Percentiles rank a stretch among this genome's conserved stretches.
Conservation (phyloP, 805 yeast species). For the Sugiyamaella boreocaroliniensis region DNA sequence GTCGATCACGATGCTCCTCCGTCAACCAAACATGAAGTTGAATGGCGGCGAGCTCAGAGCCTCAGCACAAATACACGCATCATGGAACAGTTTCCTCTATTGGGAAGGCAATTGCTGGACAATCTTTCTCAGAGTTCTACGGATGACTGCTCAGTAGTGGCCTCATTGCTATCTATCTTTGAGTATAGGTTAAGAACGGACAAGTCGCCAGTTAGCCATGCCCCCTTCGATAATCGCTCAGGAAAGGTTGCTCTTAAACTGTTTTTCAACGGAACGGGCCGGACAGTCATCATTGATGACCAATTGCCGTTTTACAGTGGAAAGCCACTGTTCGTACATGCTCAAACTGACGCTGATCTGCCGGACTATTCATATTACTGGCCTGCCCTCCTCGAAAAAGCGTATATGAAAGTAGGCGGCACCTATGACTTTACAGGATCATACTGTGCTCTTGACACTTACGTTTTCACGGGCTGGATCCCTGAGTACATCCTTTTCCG, state of each 20-base stretch:
- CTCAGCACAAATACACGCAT: slow-evolving; percentile 6
- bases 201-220: slow-evolving; percentile 14
- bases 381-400: slow-evolving; percentile 77
- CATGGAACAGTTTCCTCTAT: slow-evolving; percentile 3
- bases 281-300: slow-evolving; percentile 45
- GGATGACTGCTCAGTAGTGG: slow-evolving; percentile 73
- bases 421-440: slow-evolving; percentile 69
- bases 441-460: slow-evolving; percentile 66
- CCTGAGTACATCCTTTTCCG: slow-evolving; percentile 49
- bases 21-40: slow-evolving; percentile 11
- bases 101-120: neutral
- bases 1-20: slow-evolving; percentile 17
- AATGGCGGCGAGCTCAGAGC: slow-evolving; percentile 20
- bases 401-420: slow-evolving; percentile 54
- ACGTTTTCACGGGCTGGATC: slow-evolving; percentile 59
- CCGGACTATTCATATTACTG: slow-evolving; percentile 34
- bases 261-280: slow-evolving; percentile 45
- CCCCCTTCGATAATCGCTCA: slow-evolving; percentile 19
- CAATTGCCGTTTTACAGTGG: slow-evolving; percentile 34
- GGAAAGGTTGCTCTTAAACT: slow-evolving; percentile 39
- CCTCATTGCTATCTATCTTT: slow-evolving; percentile 51
- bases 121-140: slow-evolving; percentile 22
- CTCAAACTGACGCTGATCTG: slow-evolving; percentile 6
- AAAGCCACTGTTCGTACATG: slow-evolving; percentile 30
- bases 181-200: slow-evolving; percentile 22